Evolutionary conservation across 2,329 filamentous ascomycete species (phyloP).

Genomic region (Herpotrichia juniperi): DNA sequence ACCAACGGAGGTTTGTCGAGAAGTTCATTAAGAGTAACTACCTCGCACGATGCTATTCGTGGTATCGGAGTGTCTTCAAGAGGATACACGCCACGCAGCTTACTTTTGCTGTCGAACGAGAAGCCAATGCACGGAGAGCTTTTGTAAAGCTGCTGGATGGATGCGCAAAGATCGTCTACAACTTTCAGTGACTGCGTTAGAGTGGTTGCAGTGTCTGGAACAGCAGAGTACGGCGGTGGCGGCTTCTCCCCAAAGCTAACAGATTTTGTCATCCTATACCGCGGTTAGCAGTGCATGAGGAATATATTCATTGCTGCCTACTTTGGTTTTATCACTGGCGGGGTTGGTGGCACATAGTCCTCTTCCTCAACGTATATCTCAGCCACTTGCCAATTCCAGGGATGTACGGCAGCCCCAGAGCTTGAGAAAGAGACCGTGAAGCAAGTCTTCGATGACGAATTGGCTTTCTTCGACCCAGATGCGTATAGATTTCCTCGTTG

Average conservation of each 20-base stretch:
- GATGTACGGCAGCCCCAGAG: conserved; percentile 12
- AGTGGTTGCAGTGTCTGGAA: conserved; percentile 21
- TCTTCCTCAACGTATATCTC: conserved; percentile 39
- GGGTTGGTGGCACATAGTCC: conserved; percentile 18
- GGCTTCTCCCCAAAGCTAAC: conserved; percentile 39
- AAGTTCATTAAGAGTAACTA: conserved; percentile 40
- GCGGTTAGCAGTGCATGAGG: neutral
- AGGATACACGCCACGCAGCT: conserved; percentile 34
- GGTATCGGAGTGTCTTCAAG: conserved; percentile 22
- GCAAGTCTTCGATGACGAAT: conserved; percentile 23
- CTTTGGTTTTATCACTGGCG: conserved; percentile 26
- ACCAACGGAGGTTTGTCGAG: conserved; percentile 30
- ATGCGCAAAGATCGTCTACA: conserved; percentile 44
- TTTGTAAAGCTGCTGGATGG: conserved; percentile 35
- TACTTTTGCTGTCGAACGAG: conserved; percentile 38
- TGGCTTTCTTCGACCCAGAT: conserved; percentile 19
- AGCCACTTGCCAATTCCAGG: conserved; percentile 41
- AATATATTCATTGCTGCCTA: conserved; percentile 9
- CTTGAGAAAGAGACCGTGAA: conserved; percentile 44
- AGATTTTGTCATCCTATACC: conserved; percentile 31
- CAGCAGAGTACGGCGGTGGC: conserved; percentile 37
- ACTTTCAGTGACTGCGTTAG: conserved; percentile 25
- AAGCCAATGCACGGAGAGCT: conserved; percentile 37
- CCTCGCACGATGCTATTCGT: conserved; percentile 15
- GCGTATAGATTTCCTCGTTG: conserved; percentile 33